phyloP scores from a whole-genome alignment of 208 protist genomes.

The Porcisia hertigi region DNA sequence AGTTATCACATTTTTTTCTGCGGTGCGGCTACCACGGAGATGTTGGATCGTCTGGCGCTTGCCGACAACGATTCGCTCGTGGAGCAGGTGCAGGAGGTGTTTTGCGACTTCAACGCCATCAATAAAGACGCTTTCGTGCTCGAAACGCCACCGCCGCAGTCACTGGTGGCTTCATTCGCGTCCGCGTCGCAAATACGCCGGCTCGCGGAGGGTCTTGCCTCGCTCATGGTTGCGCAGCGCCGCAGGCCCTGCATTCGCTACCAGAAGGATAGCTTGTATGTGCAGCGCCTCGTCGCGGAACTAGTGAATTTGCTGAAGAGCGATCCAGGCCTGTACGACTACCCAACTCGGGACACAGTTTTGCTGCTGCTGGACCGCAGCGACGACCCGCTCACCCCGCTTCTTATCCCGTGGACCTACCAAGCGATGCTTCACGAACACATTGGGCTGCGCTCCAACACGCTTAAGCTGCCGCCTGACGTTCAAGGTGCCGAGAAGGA shows the following conservation, averaged over 20 bases:
- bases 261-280: slow-evolving; percentile 64
- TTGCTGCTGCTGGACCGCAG: slow-evolving; percentile 83
- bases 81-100: slow-evolving; percentile 93
- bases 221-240: slow-evolving; percentile 81
- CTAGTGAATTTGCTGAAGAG: slow-evolving; percentile 68
- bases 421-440: slow-evolving; percentile 99
- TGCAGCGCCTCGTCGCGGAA: slow-evolving; percentile 66
- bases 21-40: slow-evolving; percentile 69
- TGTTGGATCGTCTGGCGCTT: slow-evolving; percentile 92
- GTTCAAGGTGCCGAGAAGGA: slow-evolving; percentile 49
- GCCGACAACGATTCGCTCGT: slow-evolving; percentile 94
- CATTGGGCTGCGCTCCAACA: slow-evolving; percentile 94
- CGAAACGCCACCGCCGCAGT: slow-evolving; percentile 42
- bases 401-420: slow-evolving; percentile 99
- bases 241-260: slow-evolving; percentile 71
- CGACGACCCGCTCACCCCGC: slow-evolving; percentile 96
- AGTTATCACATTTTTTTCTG: slow-evolving; percentile 91
- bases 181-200: slow-evolving; percentile 39
- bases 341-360: slow-evolving; percentile 65
- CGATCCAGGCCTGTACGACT: slow-evolving; percentile 89
- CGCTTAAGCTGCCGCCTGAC: slow-evolving; percentile 59
- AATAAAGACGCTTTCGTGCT: slow-evolving; percentile 86
- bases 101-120: slow-evolving; percentile 94
- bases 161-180: slow-evolving; percentile 40
- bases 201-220: slow-evolving; percentile 69